These are phyloP conservation scores for Candida nanaspora DNA, from an alignment of 805 yeast genomes.

Conservation along the genomic window DNA sequence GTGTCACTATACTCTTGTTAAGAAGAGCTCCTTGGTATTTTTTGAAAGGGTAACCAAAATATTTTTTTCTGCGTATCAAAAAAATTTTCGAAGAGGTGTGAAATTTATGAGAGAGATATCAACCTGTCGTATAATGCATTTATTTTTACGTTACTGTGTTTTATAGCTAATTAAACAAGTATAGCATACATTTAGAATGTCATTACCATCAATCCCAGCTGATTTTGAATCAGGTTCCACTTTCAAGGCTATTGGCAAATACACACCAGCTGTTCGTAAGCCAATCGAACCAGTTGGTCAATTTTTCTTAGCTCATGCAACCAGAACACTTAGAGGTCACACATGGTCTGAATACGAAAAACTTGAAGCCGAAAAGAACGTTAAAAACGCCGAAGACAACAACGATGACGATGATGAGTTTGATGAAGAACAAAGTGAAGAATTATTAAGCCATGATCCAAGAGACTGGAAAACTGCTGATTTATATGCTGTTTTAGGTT, in stretches of 20 bases:
- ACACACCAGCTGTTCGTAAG: conserved; percentile 61
- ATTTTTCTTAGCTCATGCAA: conserved; percentile 90
- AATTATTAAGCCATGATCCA: conserved; percentile 82
- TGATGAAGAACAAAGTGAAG: conserved; percentile 62
- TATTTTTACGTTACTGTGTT: too few species aligned
- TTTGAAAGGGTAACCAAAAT: too few species aligned
- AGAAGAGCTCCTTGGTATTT: too few species aligned
- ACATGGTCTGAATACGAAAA: conserved; percentile 98
- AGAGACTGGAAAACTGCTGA: conserved; percentile 98
- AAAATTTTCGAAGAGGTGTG: too few species aligned
- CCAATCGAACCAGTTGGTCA: conserved; percentile 96
- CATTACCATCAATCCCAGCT: conserved; percentile 48
- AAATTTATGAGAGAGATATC: too few species aligned
- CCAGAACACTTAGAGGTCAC: conserved; percentile 92
- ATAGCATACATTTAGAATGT: conserved; percentile 18
- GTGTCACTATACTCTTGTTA: too few species aligned
- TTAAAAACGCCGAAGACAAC: conserved; percentile 57
- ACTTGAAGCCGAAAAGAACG: conserved; percentile 86
- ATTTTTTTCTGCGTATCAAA: too few species aligned
- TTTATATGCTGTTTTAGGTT: conserved; percentile 92
- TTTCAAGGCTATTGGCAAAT: conserved; percentile 42
- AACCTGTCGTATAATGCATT: too few species aligned
- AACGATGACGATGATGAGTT: conserved; percentile 57
- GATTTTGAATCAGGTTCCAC: conserved; percentile 37
- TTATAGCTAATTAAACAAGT: too few species aligned